Conservation (phyloP, 2,329 filamentous ascomycete genomes). For the Trichoderma atrobrunneum region DNA sequence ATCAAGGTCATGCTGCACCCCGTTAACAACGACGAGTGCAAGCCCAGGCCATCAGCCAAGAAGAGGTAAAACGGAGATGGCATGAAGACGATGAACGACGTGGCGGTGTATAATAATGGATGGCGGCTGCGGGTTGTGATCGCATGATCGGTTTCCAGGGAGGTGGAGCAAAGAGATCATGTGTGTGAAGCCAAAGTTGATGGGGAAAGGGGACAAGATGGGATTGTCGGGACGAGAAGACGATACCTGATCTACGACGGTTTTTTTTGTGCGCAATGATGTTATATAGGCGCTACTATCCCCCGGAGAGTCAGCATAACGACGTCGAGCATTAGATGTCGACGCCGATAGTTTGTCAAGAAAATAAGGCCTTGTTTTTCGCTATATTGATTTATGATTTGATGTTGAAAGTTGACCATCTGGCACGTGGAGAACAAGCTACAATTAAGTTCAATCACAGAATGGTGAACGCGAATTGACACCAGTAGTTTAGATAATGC, state of each 20-base stretch:
- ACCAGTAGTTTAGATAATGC: not conserved
- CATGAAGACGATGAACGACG: not conserved
- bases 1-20: constrained; percentile 86
- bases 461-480: not conserved
- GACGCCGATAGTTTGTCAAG: not conserved
- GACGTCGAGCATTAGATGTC: not conserved
- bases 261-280: constrained; percentile 4
- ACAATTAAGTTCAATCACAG: not conserved
- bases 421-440: not conserved
- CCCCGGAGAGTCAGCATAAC: not conserved
- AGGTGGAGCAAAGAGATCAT: not conserved
- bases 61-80: constrained; percentile 46
- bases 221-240: constrained; percentile 5
- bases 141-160: not conserved
- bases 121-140: not conserved
- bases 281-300: constrained; percentile 2
- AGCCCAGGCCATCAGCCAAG: constrained; percentile 58
- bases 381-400: not conserved
- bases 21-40: constrained; percentile 61
- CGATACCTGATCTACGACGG: constrained; percentile 2
- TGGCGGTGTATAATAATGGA: constrained; percentile 1
- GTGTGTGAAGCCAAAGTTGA: not conserved
- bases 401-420: not conserved
- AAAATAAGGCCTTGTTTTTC: not conserved
- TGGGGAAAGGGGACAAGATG: not conserved